A percentile compares a stretch with the other conserved stretches of the same genome.
phyloP scores from a whole-genome alignment of 2,329 filamentous ascomycete genomes.

The Arthrobotrys pseudoclavata region DNA sequence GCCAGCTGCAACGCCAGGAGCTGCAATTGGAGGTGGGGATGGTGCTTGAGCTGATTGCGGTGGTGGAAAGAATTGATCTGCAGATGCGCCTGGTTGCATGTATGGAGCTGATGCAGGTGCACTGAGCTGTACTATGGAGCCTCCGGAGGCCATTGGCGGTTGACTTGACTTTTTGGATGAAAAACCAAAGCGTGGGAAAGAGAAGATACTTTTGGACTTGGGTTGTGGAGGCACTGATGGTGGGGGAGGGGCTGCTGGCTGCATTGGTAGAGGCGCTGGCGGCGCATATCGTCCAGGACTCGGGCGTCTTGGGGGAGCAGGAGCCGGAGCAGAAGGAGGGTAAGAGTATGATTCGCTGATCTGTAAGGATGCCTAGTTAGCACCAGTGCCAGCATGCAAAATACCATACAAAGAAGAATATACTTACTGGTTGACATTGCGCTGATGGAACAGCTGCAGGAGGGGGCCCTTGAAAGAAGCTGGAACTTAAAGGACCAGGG shows the following conservation, averaged over 20 bases:
- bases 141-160: not conserved
- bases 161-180: constrained; percentile 19
- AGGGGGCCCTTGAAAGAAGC: not conserved
- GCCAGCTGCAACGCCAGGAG: not conserved
- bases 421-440: not conserved
- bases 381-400: not conserved
- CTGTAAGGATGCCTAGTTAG: not conserved
- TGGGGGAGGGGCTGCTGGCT: not conserved
- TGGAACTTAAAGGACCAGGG: not conserved
- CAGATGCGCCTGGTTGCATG: not conserved
- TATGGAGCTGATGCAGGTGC: not conserved
- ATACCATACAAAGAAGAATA: not conserved
- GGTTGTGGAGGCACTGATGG: not conserved
- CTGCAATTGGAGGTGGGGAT: constrained; percentile 3
- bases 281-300: not conserved
- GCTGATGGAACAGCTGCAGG: not conserved
- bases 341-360: not conserved
- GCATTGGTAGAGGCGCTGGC: not conserved
- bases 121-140: not conserved
- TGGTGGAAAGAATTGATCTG: not conserved
- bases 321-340: constrained; percentile 1
- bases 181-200: constrained; percentile 1
- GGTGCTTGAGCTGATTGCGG: not conserved
- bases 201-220: constrained; percentile 5
- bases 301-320: constrained; percentile 3